phyloP scores from a whole-genome alignment of 495 filamentous ascomycete genomes.

The Annulohypoxylon stygium region DNA sequence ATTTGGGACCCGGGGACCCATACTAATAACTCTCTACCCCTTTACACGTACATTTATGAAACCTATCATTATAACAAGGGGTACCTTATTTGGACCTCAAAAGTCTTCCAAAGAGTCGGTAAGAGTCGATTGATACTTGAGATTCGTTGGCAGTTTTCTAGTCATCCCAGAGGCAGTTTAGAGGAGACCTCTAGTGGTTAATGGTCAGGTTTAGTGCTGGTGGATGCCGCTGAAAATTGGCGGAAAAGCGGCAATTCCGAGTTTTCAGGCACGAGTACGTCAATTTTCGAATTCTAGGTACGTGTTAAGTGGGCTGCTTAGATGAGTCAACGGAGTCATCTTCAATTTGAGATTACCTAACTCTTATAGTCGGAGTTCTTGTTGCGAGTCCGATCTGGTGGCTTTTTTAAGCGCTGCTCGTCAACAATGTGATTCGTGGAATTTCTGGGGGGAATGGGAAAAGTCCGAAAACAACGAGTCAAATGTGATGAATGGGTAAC shows the following conservation, averaged over 20 bases:
- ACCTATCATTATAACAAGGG: neutral
- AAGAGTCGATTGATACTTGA: neutral
- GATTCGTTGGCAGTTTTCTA: conserved; percentile 8
- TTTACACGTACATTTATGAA: conserved; percentile 8
- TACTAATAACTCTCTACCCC: neutral
- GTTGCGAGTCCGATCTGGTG: neutral
- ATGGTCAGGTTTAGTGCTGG: neutral
- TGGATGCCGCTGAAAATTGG: neutral
- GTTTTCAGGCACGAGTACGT: neutral
- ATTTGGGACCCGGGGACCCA: neutral
- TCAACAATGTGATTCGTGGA: too few species aligned
- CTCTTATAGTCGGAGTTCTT: neutral
- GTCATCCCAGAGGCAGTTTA: neutral
- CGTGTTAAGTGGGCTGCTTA: neutral
- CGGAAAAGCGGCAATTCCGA: neutral
- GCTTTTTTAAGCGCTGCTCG: neutral
- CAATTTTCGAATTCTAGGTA: neutral
- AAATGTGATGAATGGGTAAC: too few species aligned
- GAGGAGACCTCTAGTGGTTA: neutral
- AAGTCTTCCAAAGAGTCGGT: conserved; percentile 3
- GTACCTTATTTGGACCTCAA: neutral
- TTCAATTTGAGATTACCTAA: neutral
- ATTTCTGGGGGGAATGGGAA: too few species aligned
- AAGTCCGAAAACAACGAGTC: too few species aligned
- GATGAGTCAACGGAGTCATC: neutral